These are phyloP conservation scores for Vitis hybrid DNA, from an alignment of 177 flowering plant species.

Conservation along the genomic window DNA sequence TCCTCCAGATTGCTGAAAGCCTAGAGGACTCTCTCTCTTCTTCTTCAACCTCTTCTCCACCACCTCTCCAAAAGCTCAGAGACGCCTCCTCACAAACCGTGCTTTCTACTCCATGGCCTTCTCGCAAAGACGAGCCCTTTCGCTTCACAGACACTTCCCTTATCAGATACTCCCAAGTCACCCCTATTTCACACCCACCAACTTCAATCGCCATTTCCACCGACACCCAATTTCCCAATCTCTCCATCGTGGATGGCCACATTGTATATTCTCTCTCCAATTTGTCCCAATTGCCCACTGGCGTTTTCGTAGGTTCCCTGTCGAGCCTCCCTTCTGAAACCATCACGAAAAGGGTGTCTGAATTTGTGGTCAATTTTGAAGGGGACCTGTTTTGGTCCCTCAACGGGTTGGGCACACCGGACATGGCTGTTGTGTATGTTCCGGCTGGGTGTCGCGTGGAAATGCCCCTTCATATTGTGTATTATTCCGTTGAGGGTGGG, in stretches of 20 bases:
- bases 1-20: constrained; percentile 78
- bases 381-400: constrained; percentile 89
- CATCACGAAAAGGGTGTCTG: constrained; percentile 38
- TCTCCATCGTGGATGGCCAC: constrained; percentile 65
- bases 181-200: constrained; percentile 43
- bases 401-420: constrained; percentile 92
- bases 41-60: constrained; percentile 16
- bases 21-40: constrained; percentile 65
- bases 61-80: constrained; percentile 64
- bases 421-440: constrained; percentile 68
- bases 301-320: constrained; percentile 65
- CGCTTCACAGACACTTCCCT: constrained; percentile 84
- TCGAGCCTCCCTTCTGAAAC: constrained; percentile 29
- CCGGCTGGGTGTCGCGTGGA: constrained; percentile 72
- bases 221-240: constrained; percentile 39
- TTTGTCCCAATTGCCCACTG: constrained; percentile 44
- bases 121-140: constrained; percentile 82
- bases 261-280: constrained; percentile 35
- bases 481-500: constrained; percentile 46
- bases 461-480: constrained; percentile 53
- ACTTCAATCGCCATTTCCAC: constrained; percentile 3
- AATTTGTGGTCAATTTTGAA: constrained; percentile 37
- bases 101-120: constrained; percentile 81
- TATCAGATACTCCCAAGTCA: constrained; percentile 55
- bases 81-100: constrained; percentile 67